A percentile compares a stretch with the other conserved stretches of the same genome.
These are phyloP conservation scores for Podospora comata DNA, from an alignment of 495 filamentous ascomycete genomes.

Conservation along the genomic window DNA sequence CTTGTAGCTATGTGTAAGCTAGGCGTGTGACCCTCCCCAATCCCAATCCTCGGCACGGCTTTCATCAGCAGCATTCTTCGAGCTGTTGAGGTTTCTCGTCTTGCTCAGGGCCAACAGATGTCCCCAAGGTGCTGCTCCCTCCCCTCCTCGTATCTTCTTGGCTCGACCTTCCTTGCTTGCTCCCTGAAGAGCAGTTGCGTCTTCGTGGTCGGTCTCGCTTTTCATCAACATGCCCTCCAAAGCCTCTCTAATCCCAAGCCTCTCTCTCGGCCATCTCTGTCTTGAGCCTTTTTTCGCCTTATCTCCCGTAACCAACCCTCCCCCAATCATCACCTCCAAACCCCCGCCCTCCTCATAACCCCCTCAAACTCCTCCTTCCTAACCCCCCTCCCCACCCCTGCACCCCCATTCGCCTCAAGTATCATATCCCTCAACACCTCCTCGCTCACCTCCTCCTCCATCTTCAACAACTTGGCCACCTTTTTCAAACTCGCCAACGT, in stretches of 20 bases:
- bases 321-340: conserved; percentile 54
- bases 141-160: neutral
- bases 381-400: conserved; percentile 67
- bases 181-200: neutral
- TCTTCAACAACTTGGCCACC: conserved; percentile 76
- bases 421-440: conserved; percentile 88
- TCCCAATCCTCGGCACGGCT: neutral
- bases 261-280: no score
- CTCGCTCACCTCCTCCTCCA: conserved; percentile 80
- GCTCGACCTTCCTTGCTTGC: neutral
- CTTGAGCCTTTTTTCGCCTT: neutral
- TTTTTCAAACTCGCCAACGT: conserved; percentile 70
- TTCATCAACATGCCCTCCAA: no score
- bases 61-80: neutral
- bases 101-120: no score
- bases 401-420: conserved; percentile 81
- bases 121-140: neutral
- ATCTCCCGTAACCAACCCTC: neutral
- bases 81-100: no score
- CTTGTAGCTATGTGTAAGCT: neutral
- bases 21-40: neutral
- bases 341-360: conserved; percentile 80
- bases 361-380: conserved; percentile 74
- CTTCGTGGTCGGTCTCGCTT: neutral
- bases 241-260: no score